These are phyloP conservation scores for Epichloe sp. DNA, from an alignment of 2,329 filamentous ascomycete genomes.

Conservation along the genomic window DNA sequence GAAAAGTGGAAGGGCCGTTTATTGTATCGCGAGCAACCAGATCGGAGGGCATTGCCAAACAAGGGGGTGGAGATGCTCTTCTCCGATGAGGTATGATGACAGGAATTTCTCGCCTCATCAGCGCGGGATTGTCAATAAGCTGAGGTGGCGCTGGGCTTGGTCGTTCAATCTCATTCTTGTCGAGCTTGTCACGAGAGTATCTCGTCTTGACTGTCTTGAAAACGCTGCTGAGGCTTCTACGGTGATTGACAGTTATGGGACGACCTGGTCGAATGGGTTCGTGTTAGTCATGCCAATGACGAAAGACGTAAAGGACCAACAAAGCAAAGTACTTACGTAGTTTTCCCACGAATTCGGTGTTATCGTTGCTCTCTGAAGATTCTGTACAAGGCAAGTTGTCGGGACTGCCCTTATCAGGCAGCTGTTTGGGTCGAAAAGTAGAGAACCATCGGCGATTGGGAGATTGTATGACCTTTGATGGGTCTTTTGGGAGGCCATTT, in stretches of 20 bases:
- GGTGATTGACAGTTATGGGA: conserved; percentile 8
- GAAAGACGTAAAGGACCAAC: neutral
- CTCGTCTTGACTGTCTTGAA: conserved; percentile 17
- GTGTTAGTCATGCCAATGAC: neutral
- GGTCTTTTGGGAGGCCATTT: conserved; percentile 1
- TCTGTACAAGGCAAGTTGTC: neutral
- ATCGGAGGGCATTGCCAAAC: conserved; percentile 16
- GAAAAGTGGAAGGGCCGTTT: conserved; percentile 14
- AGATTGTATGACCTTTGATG: conserved; percentile 1
- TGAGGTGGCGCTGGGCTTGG: neutral
- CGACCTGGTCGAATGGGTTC: neutral
- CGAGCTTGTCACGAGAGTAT: conserved; percentile 13
- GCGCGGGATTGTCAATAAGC: neutral
- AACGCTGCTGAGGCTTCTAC: conserved; percentile 17
- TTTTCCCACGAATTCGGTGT: neutral
- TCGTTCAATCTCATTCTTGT: conserved; percentile 3
- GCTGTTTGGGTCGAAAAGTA: conserved; percentile 6
- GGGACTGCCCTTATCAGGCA: neutral
- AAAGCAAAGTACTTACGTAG: neutral
- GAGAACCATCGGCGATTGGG: conserved; percentile 10
- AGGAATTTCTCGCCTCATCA: neutral
- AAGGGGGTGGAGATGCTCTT: conserved; percentile 13
- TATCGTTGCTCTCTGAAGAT: neutral
- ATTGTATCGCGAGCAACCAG: conserved; percentile 11
- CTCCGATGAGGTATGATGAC: neutral